phyloP scores from a whole-genome alignment of 768 basidiomycete species.

The Psilocybe sp. region DNA sequence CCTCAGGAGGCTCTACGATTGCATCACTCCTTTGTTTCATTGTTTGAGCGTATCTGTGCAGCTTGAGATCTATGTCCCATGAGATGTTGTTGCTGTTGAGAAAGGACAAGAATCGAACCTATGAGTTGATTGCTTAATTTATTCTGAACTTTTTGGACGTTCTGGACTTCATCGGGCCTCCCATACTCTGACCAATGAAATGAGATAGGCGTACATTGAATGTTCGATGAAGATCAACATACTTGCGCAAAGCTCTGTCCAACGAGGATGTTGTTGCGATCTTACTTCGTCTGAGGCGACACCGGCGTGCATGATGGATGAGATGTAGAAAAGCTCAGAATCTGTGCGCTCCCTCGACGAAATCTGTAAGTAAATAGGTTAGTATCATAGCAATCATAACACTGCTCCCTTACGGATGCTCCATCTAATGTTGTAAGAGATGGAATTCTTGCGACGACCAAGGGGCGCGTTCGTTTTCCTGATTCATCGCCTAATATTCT shows the following conservation, averaged over 20 bases:
- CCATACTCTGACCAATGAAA: slow-evolving; percentile 50
- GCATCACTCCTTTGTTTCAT: slow-evolving; percentile 9
- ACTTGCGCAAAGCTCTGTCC: slow-evolving; percentile 65
- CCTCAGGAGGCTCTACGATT: slow-evolving; percentile 16
- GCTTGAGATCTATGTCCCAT: slow-evolving; percentile 15
- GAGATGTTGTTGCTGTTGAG: background rate
- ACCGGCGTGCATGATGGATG: slow-evolving; percentile 51
- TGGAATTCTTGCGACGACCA: slow-evolving; percentile 68
- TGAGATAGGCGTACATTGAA: background rate
- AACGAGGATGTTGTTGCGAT: slow-evolving; percentile 56
- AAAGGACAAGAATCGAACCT: slow-evolving; percentile 36
- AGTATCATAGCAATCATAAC: slow-evolving; percentile 2
- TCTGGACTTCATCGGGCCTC: slow-evolving; percentile 36
- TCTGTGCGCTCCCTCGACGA: slow-evolving; percentile 71
- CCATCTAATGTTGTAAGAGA: slow-evolving; percentile 63
- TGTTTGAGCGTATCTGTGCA: slow-evolving; percentile 17
- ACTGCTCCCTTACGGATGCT: slow-evolving; percentile 44
- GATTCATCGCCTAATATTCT: slow-evolving; percentile 31
- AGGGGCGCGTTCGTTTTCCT: slow-evolving; percentile 47
- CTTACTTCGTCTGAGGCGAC: slow-evolving; percentile 41
- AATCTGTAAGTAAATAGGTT: slow-evolving; percentile 42
- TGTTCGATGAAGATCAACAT: slow-evolving; percentile 17
- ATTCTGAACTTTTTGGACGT: slow-evolving; percentile 30
- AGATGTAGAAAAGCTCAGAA: slow-evolving; percentile 81
- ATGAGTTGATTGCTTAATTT: slow-evolving; percentile 63